Evolutionary conservation across 305 asterid genomes (phyloP).

Genomic region (Euphrasia arctica): DNA sequence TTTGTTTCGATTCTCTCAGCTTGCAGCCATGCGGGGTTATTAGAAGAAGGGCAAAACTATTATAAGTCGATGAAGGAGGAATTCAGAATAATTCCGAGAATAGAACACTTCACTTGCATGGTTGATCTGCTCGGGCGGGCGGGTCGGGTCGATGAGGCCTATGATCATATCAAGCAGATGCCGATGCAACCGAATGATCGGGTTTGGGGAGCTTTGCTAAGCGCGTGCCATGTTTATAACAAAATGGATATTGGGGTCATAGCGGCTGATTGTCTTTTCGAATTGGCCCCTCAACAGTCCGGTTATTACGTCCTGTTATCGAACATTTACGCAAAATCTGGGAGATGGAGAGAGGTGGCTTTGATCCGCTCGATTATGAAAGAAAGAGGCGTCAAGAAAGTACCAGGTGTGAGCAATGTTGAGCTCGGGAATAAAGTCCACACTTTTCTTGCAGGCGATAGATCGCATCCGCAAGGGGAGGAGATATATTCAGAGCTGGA

Average conservation of each 20-base stretch:
- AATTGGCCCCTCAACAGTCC: conserved; percentile 66
- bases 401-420: conserved; percentile 78
- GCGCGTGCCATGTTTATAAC: conserved; percentile 70
- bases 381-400: conserved; percentile 62
- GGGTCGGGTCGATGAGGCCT: conserved; percentile 65
- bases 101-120: conserved; percentile 86
- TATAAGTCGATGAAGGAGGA: conserved; percentile 58
- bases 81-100: conserved; percentile 60
- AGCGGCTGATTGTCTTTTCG: conserved; percentile 74
- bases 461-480: conserved; percentile 50
- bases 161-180: conserved; percentile 52
- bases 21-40: conserved; percentile 84
- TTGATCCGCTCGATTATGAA: conserved; percentile 64
- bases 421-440: conserved; percentile 58
- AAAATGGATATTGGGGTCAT: conserved; percentile 59
- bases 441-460: conserved; percentile 79
- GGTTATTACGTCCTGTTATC: conserved; percentile 80
- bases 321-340: conserved; percentile 78
- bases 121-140: conserved; percentile 88
- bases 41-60: conserved; percentile 49
- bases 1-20: conserved; percentile 87
- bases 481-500: conserved; percentile 70
- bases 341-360: conserved; percentile 81
- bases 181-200: conserved; percentile 64
- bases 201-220: conserved; percentile 80